Evolutionary conservation across 495 filamentous ascomycete species (phyloP).

Genomic region (Rostrohypoxylon terebratum): DNA sequence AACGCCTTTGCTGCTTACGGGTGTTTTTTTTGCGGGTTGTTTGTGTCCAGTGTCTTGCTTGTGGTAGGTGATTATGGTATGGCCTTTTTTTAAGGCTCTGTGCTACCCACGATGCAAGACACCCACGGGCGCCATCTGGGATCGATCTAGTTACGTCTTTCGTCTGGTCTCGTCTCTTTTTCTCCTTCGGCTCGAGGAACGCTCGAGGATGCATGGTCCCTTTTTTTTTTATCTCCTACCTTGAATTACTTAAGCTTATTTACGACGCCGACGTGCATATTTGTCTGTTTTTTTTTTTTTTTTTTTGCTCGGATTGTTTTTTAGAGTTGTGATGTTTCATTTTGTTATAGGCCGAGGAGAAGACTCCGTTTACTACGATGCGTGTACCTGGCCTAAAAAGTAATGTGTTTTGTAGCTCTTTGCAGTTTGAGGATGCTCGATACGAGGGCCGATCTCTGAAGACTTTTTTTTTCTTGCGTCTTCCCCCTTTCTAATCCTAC

Average conservation of each 20-base stretch:
- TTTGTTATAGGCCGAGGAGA: background rate
- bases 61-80: background rate
- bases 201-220: background rate
- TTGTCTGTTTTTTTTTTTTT: background rate
- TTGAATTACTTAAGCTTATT: conserved; percentile 20
- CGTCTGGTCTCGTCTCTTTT: background rate
- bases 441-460: background rate
- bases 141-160: conserved; percentile 26
- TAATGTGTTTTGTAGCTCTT: background rate
- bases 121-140: conserved; percentile 35
- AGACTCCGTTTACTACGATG: background rate
- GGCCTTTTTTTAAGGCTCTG: conserved; percentile 15
- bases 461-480: background rate
- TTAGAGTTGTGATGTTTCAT: conserved; percentile 13
- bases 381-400: background rate
- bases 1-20: conserved; percentile 12
- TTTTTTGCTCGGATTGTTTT: background rate
- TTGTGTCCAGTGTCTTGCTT: background rate
- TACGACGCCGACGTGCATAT: background rate
- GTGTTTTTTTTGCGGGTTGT: background rate
- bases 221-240: background rate
- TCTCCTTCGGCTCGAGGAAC: background rate
- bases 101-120: conserved; percentile 44
- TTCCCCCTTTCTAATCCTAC: background rate
- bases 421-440: background rate